Evolutionary conservation across 495 filamentous ascomycete species (phyloP).

Genomic region (Amniculicola lignicola): DNA sequence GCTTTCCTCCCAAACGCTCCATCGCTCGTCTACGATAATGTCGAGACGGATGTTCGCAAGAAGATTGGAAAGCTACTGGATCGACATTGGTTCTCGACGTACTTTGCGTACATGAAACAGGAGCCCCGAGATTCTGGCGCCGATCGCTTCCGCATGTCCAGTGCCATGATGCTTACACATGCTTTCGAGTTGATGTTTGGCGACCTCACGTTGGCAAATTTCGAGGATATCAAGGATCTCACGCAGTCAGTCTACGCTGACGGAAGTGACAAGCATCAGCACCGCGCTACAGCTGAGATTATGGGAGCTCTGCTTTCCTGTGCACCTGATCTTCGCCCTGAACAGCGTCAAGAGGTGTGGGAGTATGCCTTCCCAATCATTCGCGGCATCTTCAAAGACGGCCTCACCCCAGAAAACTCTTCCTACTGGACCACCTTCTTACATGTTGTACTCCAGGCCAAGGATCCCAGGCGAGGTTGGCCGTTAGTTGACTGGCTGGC

Average conservation of each 20-base stretch:
- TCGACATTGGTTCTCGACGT: slow-evolving; percentile 79
- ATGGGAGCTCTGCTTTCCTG: slow-evolving; percentile 77
- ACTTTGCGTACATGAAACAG: slow-evolving; percentile 92
- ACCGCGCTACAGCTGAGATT: slow-evolving; percentile 93
- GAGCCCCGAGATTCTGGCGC: slow-evolving; percentile 80
- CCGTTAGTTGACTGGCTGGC: slow-evolving; percentile 82
- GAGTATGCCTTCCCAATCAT: slow-evolving; percentile 86
- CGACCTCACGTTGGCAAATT: slow-evolving; percentile 68
- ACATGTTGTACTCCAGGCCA: slow-evolving; percentile 76
- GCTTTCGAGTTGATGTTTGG: slow-evolving; percentile 82
- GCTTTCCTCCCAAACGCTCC: slow-evolving; percentile 68
- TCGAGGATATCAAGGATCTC: slow-evolving; percentile 84
- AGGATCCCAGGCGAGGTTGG: slow-evolving; percentile 81
- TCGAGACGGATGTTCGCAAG: slow-evolving; percentile 70
- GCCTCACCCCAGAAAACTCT: slow-evolving; percentile 89
- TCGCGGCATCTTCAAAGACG: slow-evolving; percentile 78
- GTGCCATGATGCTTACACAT: slow-evolving; percentile 78
- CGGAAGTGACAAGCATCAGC: slow-evolving; percentile 95
- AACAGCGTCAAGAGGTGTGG: slow-evolving; percentile 75
- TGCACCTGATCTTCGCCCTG: slow-evolving; percentile 64
- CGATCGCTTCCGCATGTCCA: slow-evolving; percentile 86
- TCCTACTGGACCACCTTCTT: slow-evolving; percentile 92
- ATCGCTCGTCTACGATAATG: slow-evolving; percentile 76
- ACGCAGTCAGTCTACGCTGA: slow-evolving; percentile 74
- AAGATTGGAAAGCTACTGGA: slow-evolving; percentile 79